Percentiles rank a stretch among this genome's conserved stretches.
These are phyloP conservation scores for Moesziomyces aphidis DNA, from an alignment of 1,284 basidiomycete genomes.

Conservation along the genomic window DNA sequence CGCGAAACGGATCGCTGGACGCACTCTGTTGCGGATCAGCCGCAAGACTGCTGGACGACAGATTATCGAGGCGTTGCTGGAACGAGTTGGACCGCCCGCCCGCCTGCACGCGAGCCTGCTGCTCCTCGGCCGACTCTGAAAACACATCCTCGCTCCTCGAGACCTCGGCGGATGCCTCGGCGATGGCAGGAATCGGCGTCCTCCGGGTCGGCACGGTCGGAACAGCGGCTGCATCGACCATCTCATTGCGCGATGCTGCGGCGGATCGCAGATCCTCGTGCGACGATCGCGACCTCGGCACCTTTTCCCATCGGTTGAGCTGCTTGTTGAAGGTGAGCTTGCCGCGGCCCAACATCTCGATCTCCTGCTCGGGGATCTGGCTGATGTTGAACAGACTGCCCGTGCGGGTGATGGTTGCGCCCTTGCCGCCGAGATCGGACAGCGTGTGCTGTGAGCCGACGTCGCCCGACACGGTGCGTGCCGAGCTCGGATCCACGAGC, in stretches of 20 bases:
- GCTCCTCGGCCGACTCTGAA: constrained; percentile 36
- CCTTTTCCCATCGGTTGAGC: constrained; percentile 48
- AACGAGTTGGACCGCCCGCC: constrained; percentile 35
- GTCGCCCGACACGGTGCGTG: constrained; percentile 33
- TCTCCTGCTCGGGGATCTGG: constrained; percentile 47
- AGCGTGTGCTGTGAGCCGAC: constrained; percentile 33
- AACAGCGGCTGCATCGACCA: not conserved
- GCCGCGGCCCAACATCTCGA: constrained; percentile 50
- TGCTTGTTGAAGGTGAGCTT: constrained; percentile 49
- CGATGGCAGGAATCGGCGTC: constrained; percentile 34
- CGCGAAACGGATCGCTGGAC: constrained; percentile 52
- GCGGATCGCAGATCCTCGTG: constrained; percentile 39
- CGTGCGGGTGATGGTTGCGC: constrained; percentile 42
- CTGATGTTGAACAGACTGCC: constrained; percentile 55
- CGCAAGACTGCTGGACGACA: constrained; percentile 19
- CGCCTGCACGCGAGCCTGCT: constrained; percentile 24
- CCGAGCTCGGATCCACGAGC: constrained; percentile 36
- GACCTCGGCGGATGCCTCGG: constrained; percentile 41
- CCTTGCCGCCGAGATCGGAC: constrained; percentile 45
- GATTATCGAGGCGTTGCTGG: constrained; percentile 33
- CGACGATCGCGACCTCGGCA: constrained; percentile 24
- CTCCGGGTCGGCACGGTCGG: constrained; percentile 13
- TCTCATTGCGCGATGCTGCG: constrained; percentile 31
- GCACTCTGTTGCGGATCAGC: constrained; percentile 36
- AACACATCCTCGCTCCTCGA: constrained; percentile 40